phyloP scores from a whole-genome alignment of 2,329 filamentous ascomycete species.

The Fusarium chuoi region DNA sequence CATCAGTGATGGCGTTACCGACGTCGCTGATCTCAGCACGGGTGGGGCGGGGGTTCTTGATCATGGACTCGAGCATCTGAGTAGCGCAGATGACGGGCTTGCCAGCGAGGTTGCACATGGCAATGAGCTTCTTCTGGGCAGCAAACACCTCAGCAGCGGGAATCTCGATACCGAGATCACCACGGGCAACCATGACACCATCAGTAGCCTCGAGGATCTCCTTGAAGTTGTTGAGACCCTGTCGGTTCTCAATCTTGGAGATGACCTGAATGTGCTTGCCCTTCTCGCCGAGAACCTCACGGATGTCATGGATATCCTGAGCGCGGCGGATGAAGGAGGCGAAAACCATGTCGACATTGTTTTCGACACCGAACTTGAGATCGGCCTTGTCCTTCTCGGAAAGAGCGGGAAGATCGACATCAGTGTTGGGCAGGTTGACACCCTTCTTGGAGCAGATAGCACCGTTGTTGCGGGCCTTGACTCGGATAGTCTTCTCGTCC shows the following conservation, averaged over 20 bases:
- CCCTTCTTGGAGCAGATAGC: constrained; percentile 99
- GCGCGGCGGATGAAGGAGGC: constrained; percentile 97
- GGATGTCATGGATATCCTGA: constrained; percentile 92
- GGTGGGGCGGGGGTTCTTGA: constrained; percentile 98
- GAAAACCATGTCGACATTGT: constrained; percentile 99
- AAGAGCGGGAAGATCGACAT: constrained; percentile 95
- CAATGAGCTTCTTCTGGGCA: constrained; percentile 99
- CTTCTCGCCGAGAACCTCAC: constrained; percentile 87
- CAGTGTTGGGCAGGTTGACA: constrained; percentile 98
- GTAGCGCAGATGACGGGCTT: constrained; percentile 99
- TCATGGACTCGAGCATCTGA: constrained; percentile 99
- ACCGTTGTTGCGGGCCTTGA: constrained; percentile 93
- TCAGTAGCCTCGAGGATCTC: constrained; percentile 97
- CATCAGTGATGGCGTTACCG: constrained; percentile 96
- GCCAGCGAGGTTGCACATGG: constrained; percentile 99
- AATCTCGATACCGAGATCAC: constrained; percentile 96
- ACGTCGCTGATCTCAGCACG: constrained; percentile 99
- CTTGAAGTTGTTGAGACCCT: constrained; percentile 99
- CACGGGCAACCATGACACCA: constrained; percentile 99
- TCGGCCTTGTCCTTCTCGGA: constrained; percentile 98
- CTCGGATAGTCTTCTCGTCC: constrained; percentile 89
- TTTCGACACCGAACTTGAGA: constrained; percentile 95
- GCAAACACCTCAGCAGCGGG: constrained; percentile 98
- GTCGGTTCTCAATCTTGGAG: constrained; percentile 99
- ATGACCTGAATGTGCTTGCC: constrained; percentile 99